Conservation (phyloP, 768 basidiomycete genomes). For the Wakefieldia striispora region DNA sequence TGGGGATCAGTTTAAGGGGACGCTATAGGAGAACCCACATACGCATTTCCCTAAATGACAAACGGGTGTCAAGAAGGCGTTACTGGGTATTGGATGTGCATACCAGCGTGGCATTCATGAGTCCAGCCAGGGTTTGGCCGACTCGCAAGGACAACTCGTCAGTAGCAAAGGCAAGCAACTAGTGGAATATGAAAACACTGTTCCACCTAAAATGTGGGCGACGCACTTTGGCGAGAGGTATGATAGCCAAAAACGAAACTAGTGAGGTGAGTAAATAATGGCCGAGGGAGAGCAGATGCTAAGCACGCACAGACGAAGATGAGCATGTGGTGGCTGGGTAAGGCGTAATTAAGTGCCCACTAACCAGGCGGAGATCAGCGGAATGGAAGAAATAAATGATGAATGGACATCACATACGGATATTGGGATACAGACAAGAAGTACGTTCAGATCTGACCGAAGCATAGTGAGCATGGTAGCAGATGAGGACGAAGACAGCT, state of each 20-base stretch:
- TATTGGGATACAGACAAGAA: constrained; percentile 69
- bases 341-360: constrained; percentile 72
- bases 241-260: constrained; percentile 81
- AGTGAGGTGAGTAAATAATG: neutral
- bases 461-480: neutral
- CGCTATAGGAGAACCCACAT: constrained; percentile 1
- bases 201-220: neutral
- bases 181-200: constrained; percentile 1
- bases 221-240: constrained; percentile 75
- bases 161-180: constrained; percentile 82
- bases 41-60: constrained; percentile 30
- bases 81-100: constrained; percentile 14
- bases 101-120: constrained; percentile 83
- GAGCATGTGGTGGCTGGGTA: constrained; percentile 52
- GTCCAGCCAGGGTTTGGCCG: constrained; percentile 79
- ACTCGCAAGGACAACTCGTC: constrained; percentile 82
- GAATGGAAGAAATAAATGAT: neutral
- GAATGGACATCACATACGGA: constrained; percentile 41
- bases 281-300: neutral
- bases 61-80: neutral
- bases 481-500: constrained; percentile 10
- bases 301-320: constrained; percentile 65
- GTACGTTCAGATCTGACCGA: constrained; percentile 59
- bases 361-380: constrained; percentile 25
- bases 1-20: neutral